Conservation (phyloP, 2,329 filamentous ascomycete species). For the Blumeria graminis region DNA sequence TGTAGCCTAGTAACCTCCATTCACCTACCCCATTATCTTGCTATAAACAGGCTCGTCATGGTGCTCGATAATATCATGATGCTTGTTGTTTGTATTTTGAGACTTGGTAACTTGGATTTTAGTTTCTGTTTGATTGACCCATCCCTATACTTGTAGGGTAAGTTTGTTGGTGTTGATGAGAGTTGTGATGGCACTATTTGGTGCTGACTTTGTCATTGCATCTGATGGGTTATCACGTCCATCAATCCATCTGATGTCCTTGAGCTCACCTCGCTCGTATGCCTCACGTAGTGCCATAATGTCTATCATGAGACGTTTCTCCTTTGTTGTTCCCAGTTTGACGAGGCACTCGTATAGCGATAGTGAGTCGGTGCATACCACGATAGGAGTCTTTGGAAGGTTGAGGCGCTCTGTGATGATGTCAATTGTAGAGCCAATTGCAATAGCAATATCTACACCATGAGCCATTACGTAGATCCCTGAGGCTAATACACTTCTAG, state of each 20-base stretch:
- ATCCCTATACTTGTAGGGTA: neutral
- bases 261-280: constrained; percentile 2
- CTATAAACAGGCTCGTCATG: too few relatives aligned
- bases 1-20: too few relatives aligned
- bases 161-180: neutral
- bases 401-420: neutral
- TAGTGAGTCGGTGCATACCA: constrained; percentile 3
- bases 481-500: constrained; percentile 2
- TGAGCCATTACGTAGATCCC: constrained; percentile 4
- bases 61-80: too few relatives aligned
- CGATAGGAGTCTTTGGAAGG: neutral
- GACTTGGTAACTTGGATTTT: too few relatives aligned
- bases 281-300: constrained; percentile 1
- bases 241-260: neutral
- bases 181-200: neutral
- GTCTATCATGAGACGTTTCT: constrained; percentile 3
- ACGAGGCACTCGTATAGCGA: constrained; percentile 3
- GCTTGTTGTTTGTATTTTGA: too few relatives aligned
- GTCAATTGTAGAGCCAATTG: neutral
- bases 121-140: too few relatives aligned
- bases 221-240: neutral
- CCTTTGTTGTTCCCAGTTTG: constrained; percentile 3
- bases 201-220: neutral
- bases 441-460: constrained; percentile 2
- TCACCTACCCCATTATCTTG: too few relatives aligned